Conservation (phyloP, 1,284 basidiomycete species). For the Moesziomyces sp. region DNA sequence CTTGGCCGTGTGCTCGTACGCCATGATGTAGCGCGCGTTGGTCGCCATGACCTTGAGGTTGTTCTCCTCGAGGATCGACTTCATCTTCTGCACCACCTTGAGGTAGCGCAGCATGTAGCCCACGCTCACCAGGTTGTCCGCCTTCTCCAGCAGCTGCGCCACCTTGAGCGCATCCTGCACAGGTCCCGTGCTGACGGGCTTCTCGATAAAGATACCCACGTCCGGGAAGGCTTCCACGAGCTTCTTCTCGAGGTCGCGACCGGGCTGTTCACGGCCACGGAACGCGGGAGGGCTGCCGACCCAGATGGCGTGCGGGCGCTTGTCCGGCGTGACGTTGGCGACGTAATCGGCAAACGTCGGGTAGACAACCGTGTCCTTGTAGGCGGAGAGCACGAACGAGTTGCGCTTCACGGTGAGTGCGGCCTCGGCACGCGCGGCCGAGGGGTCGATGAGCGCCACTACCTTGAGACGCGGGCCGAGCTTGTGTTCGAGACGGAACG, state of each 20-base stretch:
- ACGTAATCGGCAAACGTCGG: constrained; percentile 87
- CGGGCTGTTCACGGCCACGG: constrained; percentile 72
- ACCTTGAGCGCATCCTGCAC: constrained; percentile 70
- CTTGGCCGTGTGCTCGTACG: constrained; percentile 80
- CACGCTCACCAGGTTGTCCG: constrained; percentile 82
- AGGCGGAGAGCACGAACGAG: constrained; percentile 92
- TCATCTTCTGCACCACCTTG: constrained; percentile 93
- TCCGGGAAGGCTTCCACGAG: constrained; percentile 83
- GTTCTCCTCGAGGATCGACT: constrained; percentile 89
- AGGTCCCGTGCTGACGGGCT: constrained; percentile 88
- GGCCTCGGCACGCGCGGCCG: constrained; percentile 79
- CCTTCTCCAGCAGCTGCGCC: constrained; percentile 58
- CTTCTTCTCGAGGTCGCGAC: constrained; percentile 88
- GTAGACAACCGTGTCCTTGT: constrained; percentile 89
- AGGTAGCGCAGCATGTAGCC: constrained; percentile 74
- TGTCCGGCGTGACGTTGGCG: constrained; percentile 73
- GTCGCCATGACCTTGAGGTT: constrained; percentile 97
- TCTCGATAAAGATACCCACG: constrained; percentile 89
- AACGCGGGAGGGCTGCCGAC: constrained; percentile 93
- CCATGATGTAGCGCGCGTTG: constrained; percentile 92
- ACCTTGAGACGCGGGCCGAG: constrained; percentile 96
- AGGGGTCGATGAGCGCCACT: constrained; percentile 91
- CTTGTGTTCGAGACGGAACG: constrained; percentile 73
- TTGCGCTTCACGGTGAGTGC: constrained; percentile 90
- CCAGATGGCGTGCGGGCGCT: constrained; percentile 77